Conservation (phyloP, 495 filamentous ascomycete genomes). For the Penicillium odoratum region DNA sequence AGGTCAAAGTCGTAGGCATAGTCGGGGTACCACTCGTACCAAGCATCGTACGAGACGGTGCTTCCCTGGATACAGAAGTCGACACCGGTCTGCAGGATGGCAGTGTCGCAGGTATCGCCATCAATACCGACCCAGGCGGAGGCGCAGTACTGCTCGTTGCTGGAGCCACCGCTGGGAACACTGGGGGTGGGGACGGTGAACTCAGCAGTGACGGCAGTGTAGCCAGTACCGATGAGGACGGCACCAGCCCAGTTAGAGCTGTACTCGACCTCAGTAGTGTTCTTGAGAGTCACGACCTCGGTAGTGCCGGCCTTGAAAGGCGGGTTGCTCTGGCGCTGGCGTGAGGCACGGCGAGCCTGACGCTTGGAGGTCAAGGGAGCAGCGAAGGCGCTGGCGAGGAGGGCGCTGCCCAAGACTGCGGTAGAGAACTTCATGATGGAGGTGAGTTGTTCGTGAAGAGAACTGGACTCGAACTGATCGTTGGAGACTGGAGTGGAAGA, state of each 20-base stretch:
- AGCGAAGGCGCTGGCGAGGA: conserved; percentile 29
- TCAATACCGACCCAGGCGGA: conserved; percentile 62
- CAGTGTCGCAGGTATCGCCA: conserved; percentile 51
- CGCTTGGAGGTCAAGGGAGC: conserved; percentile 28
- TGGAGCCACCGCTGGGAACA: conserved; percentile 38
- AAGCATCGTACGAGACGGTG: conserved; percentile 46
- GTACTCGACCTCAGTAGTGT: conserved; percentile 40
- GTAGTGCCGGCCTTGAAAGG: conserved; percentile 29
- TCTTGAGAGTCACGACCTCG: conserved; percentile 22
- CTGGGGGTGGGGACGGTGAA: conserved; percentile 53
- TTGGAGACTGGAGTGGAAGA: not conserved
- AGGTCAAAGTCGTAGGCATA: conserved; percentile 55
- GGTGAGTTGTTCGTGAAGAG: not conserved
- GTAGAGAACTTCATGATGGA: conserved; percentile 33
- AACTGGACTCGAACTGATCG: not conserved
- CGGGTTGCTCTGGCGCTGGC: conserved; percentile 17
- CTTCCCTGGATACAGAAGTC: conserved; percentile 47
- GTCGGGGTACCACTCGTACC: conserved; percentile 63
- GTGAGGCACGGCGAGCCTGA: conserved; percentile 11
- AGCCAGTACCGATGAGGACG: conserved; percentile 47
- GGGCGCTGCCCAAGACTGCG: conserved; percentile 15
- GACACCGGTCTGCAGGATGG: conserved; percentile 58
- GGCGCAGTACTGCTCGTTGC: conserved; percentile 46
- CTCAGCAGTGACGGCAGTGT: conserved; percentile 47
- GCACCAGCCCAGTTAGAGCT: conserved; percentile 57